A percentile compares a stretch with the other conserved stretches of the same genome.
Evolutionary conservation across 768 basidiomycete genomes (phyloP).

Genomic region (Strobilomyces confusus): DNA sequence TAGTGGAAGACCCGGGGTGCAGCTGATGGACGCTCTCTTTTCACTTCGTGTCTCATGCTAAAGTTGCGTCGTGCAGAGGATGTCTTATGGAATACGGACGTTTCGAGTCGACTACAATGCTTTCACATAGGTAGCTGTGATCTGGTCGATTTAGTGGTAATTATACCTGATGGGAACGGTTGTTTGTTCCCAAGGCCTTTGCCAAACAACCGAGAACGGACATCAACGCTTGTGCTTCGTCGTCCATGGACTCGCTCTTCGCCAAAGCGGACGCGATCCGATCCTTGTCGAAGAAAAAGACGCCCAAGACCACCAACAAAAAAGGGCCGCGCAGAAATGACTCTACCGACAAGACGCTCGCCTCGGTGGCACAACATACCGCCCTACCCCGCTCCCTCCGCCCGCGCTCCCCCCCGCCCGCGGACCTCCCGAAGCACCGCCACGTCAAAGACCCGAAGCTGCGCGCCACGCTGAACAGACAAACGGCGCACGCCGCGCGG

Average conservation of each 20-base stretch:
- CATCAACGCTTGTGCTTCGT: not conserved
- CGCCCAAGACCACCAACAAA: conserved; percentile 21
- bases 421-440: conserved; percentile 44
- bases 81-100: not conserved
- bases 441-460: conserved; percentile 77
- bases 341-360: conserved; percentile 45
- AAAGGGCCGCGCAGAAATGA: conserved; percentile 8
- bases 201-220: conserved; percentile 8
- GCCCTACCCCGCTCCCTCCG: conserved; percentile 67
- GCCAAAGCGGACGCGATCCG: conserved; percentile 61
- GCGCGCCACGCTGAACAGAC: conserved; percentile 60
- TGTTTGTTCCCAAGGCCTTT: conserved; percentile 16
- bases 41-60: not conserved
- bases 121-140: not conserved
- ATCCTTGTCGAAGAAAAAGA: conserved; percentile 43
- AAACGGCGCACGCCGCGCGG: conserved; percentile 60
- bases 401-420: conserved; percentile 42
- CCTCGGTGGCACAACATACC: conserved; percentile 57
- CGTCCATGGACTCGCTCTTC: conserved; percentile 61
- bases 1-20: too few relatives aligned
- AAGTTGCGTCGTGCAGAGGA: not conserved
- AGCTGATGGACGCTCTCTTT: conserved; percentile 9
- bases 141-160: not conserved
- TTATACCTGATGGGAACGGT: too few relatives aligned
- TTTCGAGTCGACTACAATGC: too few relatives aligned